A percentile compares a stretch with the other conserved stretches of the same genome.
These are phyloP conservation scores for Pseudoscleropodium purum DNA, from an alignment of 225 moss, liverwort and hornwort genomes.

Conservation along the genomic window DNA sequence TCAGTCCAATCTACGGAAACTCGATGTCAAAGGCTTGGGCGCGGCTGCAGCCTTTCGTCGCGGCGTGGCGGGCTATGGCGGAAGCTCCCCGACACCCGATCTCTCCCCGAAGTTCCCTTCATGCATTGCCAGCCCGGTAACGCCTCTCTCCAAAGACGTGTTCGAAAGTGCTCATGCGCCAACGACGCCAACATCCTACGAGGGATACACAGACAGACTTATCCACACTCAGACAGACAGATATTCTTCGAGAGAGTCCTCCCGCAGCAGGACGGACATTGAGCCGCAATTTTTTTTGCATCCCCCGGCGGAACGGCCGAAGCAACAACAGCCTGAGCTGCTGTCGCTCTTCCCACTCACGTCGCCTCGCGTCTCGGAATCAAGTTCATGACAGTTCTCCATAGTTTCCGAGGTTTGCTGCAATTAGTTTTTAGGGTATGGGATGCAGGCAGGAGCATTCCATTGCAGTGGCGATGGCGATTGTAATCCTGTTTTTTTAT, in stretches of 20 bases:
- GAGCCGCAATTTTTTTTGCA: constrained; percentile 33
- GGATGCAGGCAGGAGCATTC: not conserved
- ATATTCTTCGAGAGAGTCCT: not conserved
- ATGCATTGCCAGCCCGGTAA: constrained; percentile 47
- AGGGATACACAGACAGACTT: constrained; percentile 12
- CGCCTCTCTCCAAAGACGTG: constrained; percentile 37
- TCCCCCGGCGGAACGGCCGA: constrained; percentile 25
- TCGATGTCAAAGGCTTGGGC: constrained; percentile 52
- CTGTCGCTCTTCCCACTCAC: constrained; percentile 47
- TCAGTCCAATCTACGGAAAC: constrained; percentile 46
- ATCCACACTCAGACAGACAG: not conserved
- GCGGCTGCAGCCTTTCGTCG: constrained; percentile 45
- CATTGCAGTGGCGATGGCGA: not conserved
- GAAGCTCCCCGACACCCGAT: constrained; percentile 30
- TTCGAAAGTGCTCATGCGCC: constrained; percentile 48
- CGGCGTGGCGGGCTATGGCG: constrained; percentile 41
- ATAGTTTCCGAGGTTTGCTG: not conserved
- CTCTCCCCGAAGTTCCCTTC: constrained; percentile 54
- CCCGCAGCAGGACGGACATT: not conserved
- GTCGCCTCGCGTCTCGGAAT: constrained; percentile 39
- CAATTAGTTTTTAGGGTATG: not conserved
- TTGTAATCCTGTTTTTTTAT: not conserved
- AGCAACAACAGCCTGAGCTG: constrained; percentile 40
- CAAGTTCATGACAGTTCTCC: constrained; percentile 19
- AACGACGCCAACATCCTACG: constrained; percentile 41